Evolutionary conservation across 2,329 filamentous ascomycete genomes (phyloP).

Genomic region (Colletotrichum musae): DNA sequence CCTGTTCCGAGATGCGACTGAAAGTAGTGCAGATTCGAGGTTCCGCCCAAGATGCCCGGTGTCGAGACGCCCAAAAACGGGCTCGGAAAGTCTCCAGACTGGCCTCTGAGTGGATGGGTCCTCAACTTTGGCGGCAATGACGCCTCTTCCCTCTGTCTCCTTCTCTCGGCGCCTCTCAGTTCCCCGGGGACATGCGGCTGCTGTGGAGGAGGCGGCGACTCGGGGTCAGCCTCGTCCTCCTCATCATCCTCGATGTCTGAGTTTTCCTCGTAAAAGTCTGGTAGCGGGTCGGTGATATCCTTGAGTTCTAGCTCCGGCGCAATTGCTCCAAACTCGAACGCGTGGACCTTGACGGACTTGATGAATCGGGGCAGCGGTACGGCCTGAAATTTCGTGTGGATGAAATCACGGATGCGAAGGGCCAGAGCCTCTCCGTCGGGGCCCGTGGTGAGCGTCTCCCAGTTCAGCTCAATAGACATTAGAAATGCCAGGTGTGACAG

Average conservation of each 20-base stretch:
- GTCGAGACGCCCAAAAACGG: conserved; percentile 73
- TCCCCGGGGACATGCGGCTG: conserved; percentile 39
- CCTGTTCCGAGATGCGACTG: conserved; percentile 81
- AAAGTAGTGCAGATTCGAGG: conserved; percentile 86
- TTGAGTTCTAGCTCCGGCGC: conserved; percentile 92
- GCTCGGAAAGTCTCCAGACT: conserved; percentile 61
- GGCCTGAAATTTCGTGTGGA: conserved; percentile 95
- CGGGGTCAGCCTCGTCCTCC: conserved; percentile 55
- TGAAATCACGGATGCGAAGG: conserved; percentile 89
- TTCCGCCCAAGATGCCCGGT: conserved; percentile 77
- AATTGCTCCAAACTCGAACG: conserved; percentile 91
- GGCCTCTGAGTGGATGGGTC: conserved; percentile 48
- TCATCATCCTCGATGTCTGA: conserved; percentile 68
- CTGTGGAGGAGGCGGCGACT: conserved; percentile 39
- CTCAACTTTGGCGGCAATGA: conserved; percentile 57
- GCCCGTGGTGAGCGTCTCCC: conserved; percentile 91
- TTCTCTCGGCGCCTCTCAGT: conserved; percentile 42
- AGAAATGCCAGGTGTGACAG: conserved; percentile 4
- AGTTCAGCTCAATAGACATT: conserved; percentile 99
- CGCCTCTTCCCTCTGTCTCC: conserved; percentile 38
- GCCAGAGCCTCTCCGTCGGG: conserved; percentile 89
- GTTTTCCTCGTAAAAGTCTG: conserved; percentile 95
- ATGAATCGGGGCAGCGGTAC: conserved; percentile 95
- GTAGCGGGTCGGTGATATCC: conserved; percentile 94
- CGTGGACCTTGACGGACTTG: conserved; percentile 93